These are phyloP conservation scores for Mrakia gelida DNA, from an alignment of 768 basidiomycete genomes.

Conservation along the genomic window DNA sequence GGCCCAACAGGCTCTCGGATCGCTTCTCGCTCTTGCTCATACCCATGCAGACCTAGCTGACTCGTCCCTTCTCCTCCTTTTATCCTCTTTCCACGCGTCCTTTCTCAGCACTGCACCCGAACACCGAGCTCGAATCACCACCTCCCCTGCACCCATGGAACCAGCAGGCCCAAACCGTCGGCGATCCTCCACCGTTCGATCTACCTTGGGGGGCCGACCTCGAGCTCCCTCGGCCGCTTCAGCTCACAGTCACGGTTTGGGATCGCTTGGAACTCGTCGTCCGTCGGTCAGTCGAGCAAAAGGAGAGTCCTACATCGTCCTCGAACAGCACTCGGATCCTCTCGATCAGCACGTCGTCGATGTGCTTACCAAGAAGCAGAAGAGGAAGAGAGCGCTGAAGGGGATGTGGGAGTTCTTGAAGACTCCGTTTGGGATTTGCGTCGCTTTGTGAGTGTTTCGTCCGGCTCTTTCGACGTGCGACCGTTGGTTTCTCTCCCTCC, in stretches of 20 bases:
- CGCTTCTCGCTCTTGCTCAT: too few relatives aligned
- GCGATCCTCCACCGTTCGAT: neutral
- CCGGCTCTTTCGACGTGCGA: constrained; percentile 40
- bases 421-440: constrained; percentile 47
- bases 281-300: neutral
- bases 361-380: constrained; percentile 60
- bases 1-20: neutral
- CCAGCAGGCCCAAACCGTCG: neutral
- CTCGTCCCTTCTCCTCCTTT: neutral
- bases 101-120: neutral
- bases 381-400: constrained; percentile 56
- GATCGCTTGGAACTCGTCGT: neutral
- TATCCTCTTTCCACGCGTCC: neutral
- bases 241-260: neutral
- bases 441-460: constrained; percentile 7
- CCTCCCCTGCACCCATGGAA: neutral
- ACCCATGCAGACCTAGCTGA: neutral
- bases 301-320: neutral
- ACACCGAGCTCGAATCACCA: neutral
- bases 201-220: neutral
- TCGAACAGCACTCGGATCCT: constrained; percentile 42
- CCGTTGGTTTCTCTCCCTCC: constrained; percentile 57
- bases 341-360: constrained; percentile 76
- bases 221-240: constrained; percentile 3
- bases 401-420: constrained; percentile 80